Percentiles rank a stretch among this genome's conserved stretches.
phyloP scores from a whole-genome alignment of 352 stramenopile genomes.

The Pythium aphanidermatum region DNA sequence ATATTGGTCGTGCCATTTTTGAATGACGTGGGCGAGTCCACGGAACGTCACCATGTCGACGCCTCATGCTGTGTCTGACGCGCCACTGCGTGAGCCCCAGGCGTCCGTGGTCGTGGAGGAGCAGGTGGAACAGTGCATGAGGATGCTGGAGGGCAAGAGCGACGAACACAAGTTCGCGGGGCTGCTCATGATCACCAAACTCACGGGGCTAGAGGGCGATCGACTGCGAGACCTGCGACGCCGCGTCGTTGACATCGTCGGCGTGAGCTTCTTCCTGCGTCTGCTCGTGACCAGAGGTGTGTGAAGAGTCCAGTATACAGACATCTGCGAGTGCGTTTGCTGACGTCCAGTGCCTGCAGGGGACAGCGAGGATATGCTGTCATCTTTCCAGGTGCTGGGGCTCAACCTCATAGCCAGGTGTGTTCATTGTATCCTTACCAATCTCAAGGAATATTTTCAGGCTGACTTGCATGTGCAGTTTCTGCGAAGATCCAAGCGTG shows the following conservation, averaged over 20 bases:
- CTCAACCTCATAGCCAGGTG: constrained; percentile 81
- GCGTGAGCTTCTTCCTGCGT: constrained; percentile 66
- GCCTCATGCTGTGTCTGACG: too few species aligned
- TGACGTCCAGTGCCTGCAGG: constrained; percentile 27
- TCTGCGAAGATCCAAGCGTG: constrained; percentile 47
- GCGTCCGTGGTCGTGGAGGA: constrained; percentile 2
- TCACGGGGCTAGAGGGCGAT: constrained; percentile 34
- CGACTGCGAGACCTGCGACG: constrained; percentile 43
- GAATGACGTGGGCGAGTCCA: too few species aligned
- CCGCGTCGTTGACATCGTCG: constrained; percentile 59
- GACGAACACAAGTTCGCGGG: constrained; percentile 87
- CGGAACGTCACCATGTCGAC: too few species aligned
- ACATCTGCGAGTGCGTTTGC: neutral
- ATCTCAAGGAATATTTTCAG: neutral
- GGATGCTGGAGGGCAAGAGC: constrained; percentile 55
- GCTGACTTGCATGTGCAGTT: constrained; percentile 26
- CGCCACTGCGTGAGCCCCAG: too few species aligned
- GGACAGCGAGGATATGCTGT: constrained; percentile 43
- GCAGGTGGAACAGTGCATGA: constrained; percentile 45
- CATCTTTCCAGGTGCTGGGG: constrained; percentile 67
- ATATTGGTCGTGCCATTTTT: too few species aligned
- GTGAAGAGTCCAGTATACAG: neutral
- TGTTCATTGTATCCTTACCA: neutral
- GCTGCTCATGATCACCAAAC: constrained; percentile 84
- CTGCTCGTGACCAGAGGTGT: constrained; percentile 72